Percentiles rank a stretch among this genome's conserved stretches.
Conservation (phyloP, 345 rosid genomes). For the Acer yangbiense region DNA sequence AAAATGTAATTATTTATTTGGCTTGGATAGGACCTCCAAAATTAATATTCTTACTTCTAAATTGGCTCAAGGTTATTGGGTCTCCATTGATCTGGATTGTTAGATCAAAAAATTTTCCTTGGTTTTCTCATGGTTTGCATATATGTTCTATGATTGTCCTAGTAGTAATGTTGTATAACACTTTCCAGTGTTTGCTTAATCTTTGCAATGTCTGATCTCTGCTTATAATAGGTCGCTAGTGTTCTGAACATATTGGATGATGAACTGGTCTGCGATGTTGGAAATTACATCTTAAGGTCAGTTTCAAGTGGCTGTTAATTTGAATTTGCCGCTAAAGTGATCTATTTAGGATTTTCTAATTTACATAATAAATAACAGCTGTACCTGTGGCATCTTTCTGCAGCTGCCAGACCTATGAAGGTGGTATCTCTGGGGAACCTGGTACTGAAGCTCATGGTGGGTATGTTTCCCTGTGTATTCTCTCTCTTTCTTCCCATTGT, state of each 20-base stretch:
- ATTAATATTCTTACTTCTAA: not conserved
- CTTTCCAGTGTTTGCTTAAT: not conserved
- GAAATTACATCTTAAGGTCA: conserved; percentile 89
- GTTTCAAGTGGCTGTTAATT: conserved; percentile 13
- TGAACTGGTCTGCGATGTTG: conserved; percentile 67
- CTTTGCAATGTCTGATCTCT: conserved; percentile 9
- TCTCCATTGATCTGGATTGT: conserved; percentile 5
- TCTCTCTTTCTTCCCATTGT: not conserved
- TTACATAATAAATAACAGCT: conserved; percentile 17
- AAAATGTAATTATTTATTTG: not conserved
- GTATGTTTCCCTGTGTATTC: conserved; percentile 55
- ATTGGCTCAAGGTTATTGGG: not conserved
- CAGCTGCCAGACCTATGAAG: conserved; percentile 99
- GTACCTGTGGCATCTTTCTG: conserved; percentile 26
- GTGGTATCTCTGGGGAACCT: conserved; percentile 97
- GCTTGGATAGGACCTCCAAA: conserved; percentile 3
- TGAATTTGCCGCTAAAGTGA: conserved; percentile 7
- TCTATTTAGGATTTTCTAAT: not conserved
- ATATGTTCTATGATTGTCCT: not conserved
- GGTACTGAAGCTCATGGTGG: conserved; percentile 99
- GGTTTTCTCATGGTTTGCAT: not conserved
- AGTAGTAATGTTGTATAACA: not conserved
- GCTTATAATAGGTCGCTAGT: conserved; percentile 69
- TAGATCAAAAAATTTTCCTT: not conserved
- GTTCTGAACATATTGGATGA: conserved; percentile 78